Percentiles rank a stretch among this genome's conserved stretches.
Evolutionary conservation across 169 alveolate species (phyloP).

Genomic region (Plasmodium adleri): DNA sequence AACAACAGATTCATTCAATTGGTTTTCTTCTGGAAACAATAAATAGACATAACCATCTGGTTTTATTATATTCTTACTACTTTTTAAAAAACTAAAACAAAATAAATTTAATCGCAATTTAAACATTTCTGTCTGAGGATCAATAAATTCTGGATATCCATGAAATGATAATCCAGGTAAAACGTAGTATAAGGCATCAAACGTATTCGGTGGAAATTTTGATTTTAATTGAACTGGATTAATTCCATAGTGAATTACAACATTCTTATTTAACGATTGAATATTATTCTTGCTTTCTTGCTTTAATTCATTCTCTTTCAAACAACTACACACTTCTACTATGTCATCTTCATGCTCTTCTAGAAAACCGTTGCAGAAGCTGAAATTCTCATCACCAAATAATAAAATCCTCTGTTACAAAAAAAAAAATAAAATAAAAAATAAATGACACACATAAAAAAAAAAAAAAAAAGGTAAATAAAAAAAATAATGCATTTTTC

Average conservation of each 20-base stretch:
- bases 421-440: background rate
- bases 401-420: conserved; percentile 43
- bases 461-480: too few relatives aligned
- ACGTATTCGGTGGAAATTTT: conserved; percentile 67
- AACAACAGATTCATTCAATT: background rate
- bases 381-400: conserved; percentile 74
- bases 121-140: conserved; percentile 79
- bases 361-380: conserved; percentile 69
- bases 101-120: conserved; percentile 78
- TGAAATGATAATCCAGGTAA: conserved; percentile 77
- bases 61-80: conserved; percentile 73
- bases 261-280: conserved; percentile 39
- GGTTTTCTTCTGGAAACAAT: conserved; percentile 74
- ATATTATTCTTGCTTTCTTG: conserved; percentile 69
- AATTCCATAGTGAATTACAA: conserved; percentile 78
- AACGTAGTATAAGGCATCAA: conserved; percentile 76
- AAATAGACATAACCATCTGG: conserved; percentile 75
- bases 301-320: conserved; percentile 76
- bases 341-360: conserved; percentile 67
- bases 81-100: conserved; percentile 80
- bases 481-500: too few relatives aligned
- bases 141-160: conserved; percentile 79
- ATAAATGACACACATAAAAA: too few relatives aligned
- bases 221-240: conserved; percentile 79
- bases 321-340: conserved; percentile 76